These are phyloP conservation scores for Blastobotrys persicus DNA, from an alignment of 1,139 yeast species.

Conservation along the genomic window DNA sequence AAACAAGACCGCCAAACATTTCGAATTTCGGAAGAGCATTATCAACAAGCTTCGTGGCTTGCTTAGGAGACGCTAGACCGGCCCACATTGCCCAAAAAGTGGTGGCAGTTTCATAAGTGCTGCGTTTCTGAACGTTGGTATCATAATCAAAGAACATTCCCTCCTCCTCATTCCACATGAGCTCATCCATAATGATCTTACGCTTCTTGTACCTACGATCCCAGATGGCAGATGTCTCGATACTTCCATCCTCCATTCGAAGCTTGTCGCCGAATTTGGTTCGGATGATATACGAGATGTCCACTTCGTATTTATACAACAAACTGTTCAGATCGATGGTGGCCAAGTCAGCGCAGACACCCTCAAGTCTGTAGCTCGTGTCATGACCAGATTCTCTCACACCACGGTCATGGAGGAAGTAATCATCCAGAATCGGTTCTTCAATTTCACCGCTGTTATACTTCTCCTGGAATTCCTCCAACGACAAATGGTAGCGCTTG, in stretches of 20 bases:
- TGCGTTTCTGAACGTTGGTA: constrained; percentile 53
- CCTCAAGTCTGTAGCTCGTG: constrained; percentile 86
- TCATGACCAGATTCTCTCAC: constrained; percentile 98
- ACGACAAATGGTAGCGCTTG: constrained; percentile 55
- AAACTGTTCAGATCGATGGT: constrained; percentile 87
- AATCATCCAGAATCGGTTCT: constrained; percentile 83
- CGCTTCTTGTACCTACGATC: constrained; percentile 52
- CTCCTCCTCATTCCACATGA: constrained; percentile 79
- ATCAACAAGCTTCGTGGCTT: constrained; percentile 62
- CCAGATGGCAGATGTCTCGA: constrained; percentile 63
- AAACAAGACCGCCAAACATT: constrained; percentile 82
- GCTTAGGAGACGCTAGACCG: constrained; percentile 66
- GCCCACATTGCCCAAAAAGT: constrained; percentile 94
- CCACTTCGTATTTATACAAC: constrained; percentile 85
- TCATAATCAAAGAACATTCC: constrained; percentile 87
- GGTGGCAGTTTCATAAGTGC: constrained; percentile 82
- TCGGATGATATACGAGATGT: constrained; percentile 67
- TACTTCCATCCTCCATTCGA: constrained; percentile 39
- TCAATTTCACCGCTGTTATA: constrained; percentile 65
- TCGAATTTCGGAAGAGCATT: constrained; percentile 71
- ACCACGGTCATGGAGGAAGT: constrained; percentile 89
- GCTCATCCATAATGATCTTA: constrained; percentile 57
- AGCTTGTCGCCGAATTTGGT: constrained; percentile 55
- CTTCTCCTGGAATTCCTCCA: constrained; percentile 66
- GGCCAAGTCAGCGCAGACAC: constrained; percentile 83